Percentiles rank a stretch among this genome's conserved stretches.
phyloP scores from a whole-genome alignment of 2,329 filamentous ascomycete species.

The Aspergillus quadricinctus region DNA sequence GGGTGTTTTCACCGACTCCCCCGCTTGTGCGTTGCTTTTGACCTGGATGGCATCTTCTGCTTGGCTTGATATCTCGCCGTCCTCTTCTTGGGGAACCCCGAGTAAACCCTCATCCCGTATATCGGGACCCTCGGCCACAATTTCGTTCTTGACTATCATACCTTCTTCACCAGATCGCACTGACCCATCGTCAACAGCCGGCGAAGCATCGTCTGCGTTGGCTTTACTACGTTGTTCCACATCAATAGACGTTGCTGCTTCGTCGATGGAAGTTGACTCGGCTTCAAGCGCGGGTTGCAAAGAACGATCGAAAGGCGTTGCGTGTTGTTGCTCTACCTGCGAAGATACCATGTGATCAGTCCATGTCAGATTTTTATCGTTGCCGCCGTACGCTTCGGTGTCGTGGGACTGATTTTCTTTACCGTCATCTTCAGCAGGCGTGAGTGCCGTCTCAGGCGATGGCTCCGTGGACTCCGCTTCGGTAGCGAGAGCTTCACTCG shows the following conservation, averaged over 20 bases:
- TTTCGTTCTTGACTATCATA: background rate
- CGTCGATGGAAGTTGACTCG: conserved; percentile 15
- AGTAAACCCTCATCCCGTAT: background rate
- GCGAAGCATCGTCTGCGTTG: conserved; percentile 1
- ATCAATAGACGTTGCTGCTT: conserved; percentile 8
- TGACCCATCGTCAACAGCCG: conserved; percentile 3
- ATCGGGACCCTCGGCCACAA: background rate
- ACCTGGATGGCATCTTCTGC: background rate
- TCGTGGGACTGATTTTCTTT: conserved; percentile 44
- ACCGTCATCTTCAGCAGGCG: conserved; percentile 40
- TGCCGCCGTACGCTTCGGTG: conserved; percentile 32
- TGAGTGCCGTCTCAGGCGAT: conserved; percentile 24
- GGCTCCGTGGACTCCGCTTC: conserved; percentile 17
- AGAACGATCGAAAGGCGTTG: conserved; percentile 30
- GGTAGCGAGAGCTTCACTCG: conserved; percentile 11
- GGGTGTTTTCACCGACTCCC: background rate
- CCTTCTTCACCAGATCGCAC: conserved; percentile 3
- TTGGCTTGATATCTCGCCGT: background rate
- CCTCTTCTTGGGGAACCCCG: background rate
- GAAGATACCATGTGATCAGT: conserved; percentile 43
- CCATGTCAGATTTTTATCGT: conserved; percentile 38
- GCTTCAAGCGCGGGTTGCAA: conserved; percentile 26
- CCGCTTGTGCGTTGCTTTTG: background rate
- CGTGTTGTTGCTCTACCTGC: conserved; percentile 40
- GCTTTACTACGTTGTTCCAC: conserved; percentile 1